These are phyloP conservation scores for Aureobasidium sp. DNA, from an alignment of 2,329 filamentous ascomycete species.

Conservation along the genomic window DNA sequence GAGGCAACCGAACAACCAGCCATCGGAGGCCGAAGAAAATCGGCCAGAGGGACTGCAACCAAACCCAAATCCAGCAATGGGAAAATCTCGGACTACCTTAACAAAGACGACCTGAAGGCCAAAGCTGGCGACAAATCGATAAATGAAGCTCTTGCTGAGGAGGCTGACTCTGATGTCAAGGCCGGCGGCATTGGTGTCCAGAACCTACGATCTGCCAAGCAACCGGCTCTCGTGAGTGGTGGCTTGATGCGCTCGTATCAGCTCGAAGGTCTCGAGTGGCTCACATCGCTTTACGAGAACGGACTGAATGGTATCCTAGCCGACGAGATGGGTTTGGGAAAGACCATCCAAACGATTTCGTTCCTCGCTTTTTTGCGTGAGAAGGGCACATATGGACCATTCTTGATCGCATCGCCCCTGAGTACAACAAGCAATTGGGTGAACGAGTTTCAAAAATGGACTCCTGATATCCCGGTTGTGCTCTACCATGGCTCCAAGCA, in stretches of 20 bases:
- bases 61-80: constrained; percentile 30
- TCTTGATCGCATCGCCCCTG: constrained; percentile 80
- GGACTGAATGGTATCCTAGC: constrained; percentile 86
- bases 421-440: constrained; percentile 96
- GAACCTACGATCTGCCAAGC: constrained; percentile 69
- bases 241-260: constrained; percentile 94
- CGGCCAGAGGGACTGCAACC: constrained; percentile 26
- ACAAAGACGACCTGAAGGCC: constrained; percentile 49
- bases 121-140: constrained; percentile 46
- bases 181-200: constrained; percentile 55
- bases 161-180: constrained; percentile 50
- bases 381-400: constrained; percentile 79
- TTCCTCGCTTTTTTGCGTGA: constrained; percentile 82
- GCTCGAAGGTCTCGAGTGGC: constrained; percentile 88
- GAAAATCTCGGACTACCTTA: constrained; percentile 53
- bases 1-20: constrained; percentile 16
- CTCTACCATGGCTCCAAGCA: constrained; percentile 82
- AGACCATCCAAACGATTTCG: constrained; percentile 86
- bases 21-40: neutral
- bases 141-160: constrained; percentile 50
- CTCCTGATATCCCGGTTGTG: constrained; percentile 76
- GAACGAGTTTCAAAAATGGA: constrained; percentile 86
- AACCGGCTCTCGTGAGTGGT: constrained; percentile 75
- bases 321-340: constrained; percentile 90
- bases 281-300: constrained; percentile 74